Evolutionary conservation across 2,329 filamentous ascomycete genomes (phyloP), one percentile per base, ranked within the genome.

Genomic region (Colletotrichum tropicale): DNA sequence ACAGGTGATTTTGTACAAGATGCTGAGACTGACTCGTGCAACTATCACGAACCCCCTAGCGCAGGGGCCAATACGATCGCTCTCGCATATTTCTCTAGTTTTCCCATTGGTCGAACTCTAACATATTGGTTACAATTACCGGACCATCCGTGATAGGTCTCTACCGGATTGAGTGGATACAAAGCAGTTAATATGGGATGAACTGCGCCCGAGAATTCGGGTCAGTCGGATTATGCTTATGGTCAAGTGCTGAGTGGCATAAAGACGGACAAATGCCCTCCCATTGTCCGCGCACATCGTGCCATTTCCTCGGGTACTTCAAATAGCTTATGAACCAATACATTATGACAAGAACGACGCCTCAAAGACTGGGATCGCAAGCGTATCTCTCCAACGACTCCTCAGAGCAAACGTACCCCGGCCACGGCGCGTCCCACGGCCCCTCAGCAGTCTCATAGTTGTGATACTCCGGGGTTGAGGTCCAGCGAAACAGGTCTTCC

Each of bases 341-440:
- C 10, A 7, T n/a, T 6, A 21, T 52, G 43, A 21, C n/a, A 52
- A 52, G 43, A 21, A 21, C n/a, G 10, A 13, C n/a, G n/a, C 43
- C n/a, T 52, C 43, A 52, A 52, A 52, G 43, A 21, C 43, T 52
- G n/a, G n/a, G 43, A 21, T 69, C 84, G 34, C 74, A 74, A 12
- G 18, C 32, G n/a, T 65, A 64, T 6, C 24, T 32, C 10, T 73
- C 61, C 34, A 76, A 56, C 8, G 58, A 58, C 7, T 48, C 32
- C 18, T 52, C 72, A 4, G 69, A 73, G 16, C 70, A 76, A 26
- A 70, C 52, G 48, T 56, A 76, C 13, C 74, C 70, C 8, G 70
- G 64, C 74, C 70, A 76, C 4, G 70, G 16, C n/a, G 38, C 43
- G 13, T 75, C 70, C 73, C 73, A 74, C 3, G 68, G 70, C 7